Evolutionary conservation across 2,329 filamentous ascomycete species (phyloP).

Genomic region (Sordariomycetes sp.): DNA sequence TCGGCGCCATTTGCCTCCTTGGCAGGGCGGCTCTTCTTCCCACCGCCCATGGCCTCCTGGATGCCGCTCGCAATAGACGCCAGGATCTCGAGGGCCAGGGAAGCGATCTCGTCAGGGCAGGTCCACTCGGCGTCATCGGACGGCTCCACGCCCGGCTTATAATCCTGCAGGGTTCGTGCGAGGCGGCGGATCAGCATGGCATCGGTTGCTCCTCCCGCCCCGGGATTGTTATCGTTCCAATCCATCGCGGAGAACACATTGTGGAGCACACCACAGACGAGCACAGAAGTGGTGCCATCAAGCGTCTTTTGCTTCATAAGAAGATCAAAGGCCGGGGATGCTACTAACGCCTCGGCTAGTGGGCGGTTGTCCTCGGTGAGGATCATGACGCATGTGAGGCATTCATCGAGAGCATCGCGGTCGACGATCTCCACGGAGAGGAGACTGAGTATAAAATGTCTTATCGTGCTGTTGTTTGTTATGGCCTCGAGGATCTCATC

Average conservation of each 20-base stretch:
- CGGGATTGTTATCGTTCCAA: slow-evolving; percentile 40
- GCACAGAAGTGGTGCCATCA: slow-evolving; percentile 36
- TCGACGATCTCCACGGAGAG: slow-evolving; percentile 27
- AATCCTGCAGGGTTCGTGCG: slow-evolving; percentile 23
- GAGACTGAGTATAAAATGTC: slow-evolving; percentile 44
- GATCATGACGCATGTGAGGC: slow-evolving; percentile 37
- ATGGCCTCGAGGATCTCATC: slow-evolving; percentile 50
- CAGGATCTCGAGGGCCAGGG: slow-evolving; percentile 49
- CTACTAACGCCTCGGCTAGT: slow-evolving; percentile 41
- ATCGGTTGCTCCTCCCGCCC: slow-evolving; percentile 36
- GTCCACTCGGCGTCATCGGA: slow-evolving; percentile 16
- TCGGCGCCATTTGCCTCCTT: slow-evolving; percentile 27
- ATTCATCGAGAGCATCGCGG: slow-evolving; percentile 29
- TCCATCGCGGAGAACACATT: slow-evolving; percentile 46
- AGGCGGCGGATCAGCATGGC: slow-evolving; percentile 37
- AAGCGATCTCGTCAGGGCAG: slow-evolving; percentile 32
- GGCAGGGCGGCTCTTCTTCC: slow-evolving; percentile 17
- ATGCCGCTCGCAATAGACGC: slow-evolving; percentile 54
- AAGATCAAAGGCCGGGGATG: slow-evolving; percentile 37
- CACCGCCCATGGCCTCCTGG: slow-evolving; percentile 35
- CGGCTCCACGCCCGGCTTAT: slow-evolving; percentile 4
- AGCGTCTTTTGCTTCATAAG: slow-evolving; percentile 36
- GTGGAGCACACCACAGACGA: slow-evolving; percentile 52
- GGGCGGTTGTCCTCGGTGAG: slow-evolving; percentile 49
- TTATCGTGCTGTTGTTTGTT: slow-evolving; percentile 33